Evolutionary conservation across 192 early-diverging fungal genomes (phyloP).

Genomic region (Gigaspora rosea): DNA sequence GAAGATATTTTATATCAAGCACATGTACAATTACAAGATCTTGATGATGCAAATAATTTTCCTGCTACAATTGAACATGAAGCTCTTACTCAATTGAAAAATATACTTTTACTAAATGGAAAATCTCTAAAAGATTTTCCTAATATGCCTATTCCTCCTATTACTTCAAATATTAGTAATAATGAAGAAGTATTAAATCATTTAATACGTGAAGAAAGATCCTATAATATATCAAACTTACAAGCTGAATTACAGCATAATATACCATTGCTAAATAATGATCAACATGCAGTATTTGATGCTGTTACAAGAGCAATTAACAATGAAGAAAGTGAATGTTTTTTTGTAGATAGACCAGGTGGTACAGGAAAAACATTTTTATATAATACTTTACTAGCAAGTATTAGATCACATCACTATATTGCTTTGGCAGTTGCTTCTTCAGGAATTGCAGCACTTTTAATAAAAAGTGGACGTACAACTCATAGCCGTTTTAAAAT

Average conservation of each 20-base stretch:
- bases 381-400: conserved; percentile 17
- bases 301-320: conserved; percentile 9
- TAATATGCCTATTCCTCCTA: conserved; percentile 18
- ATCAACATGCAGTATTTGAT: conserved; percentile 10
- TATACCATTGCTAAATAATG: conserved; percentile 5
- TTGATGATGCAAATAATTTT: background rate
- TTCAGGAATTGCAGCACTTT: conserved; percentile 40
- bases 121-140: conserved; percentile 21
- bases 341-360: conserved; percentile 40
- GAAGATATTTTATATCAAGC: conserved; percentile 19
- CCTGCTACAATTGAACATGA: background rate
- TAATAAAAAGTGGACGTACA: conserved; percentile 36
- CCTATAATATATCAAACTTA: background rate
- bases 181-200: background rate
- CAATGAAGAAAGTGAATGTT: background rate
- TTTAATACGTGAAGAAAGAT: background rate
- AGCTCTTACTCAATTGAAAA: conserved; percentile 5
- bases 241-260: background rate
- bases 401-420: conserved; percentile 6
- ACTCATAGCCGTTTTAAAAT: conserved; percentile 41
- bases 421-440: conserved; percentile 39
- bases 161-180: background rate
- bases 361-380: conserved; percentile 37
- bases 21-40: background rate
- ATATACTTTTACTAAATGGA: conserved; percentile 21